Base-by-base conservation (phyloP, 345 rosid genomes). In the Psidium guajava region DNA sequence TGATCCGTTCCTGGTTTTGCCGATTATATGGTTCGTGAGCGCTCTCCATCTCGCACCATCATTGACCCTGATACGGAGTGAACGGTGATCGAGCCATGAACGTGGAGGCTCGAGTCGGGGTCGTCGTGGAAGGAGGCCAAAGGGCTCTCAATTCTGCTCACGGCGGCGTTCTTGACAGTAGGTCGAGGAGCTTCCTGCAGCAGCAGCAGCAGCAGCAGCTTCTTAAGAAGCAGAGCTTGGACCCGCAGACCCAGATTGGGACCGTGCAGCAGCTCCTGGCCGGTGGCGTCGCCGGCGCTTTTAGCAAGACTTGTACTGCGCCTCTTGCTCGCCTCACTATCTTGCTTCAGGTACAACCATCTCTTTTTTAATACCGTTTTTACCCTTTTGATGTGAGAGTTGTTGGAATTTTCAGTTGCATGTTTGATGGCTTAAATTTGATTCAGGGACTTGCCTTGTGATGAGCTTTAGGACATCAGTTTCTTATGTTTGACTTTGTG, bases 241-340 rank as follows among this genome's bases (percentile, higher is more conserved):
- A 86, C 44, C 77, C 77, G 81, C 91, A 87, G 77, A 85, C 91
- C 42, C 88, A 88, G 64, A 86, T 81, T 85, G 88, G 86, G 88
- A 27, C 94, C 85, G 80, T 90, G 44, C 91, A 91, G 88, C 94
- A 93, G 89, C 92, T 97, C 40, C 82, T 96, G 22, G 97, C 99
- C 18, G 98, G 99, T 56, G 99, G 99, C 51, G 83, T 97, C 74
- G 98, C 99, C 25, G 99, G 99, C 42, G 99, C 99, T 82, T 92
- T 97, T 84, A 91, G 98, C 94, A 97, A 97, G 89, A 97, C 99
- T 11, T 96, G 99, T 74, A 98, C 99, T 6, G 99, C 99, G 32
- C 99, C 99, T 90, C 94, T 96, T 2, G 95, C 98, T 86, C 98
- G 99, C 69, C 95, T 98, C 85, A 96, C 99, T 83, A 97, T 98